A percentile compares a stretch with the other conserved stretches of the same genome.
phyloP scores from a whole-genome alignment of 345 rosid species.

The Abelmoschus esculentus region DNA sequence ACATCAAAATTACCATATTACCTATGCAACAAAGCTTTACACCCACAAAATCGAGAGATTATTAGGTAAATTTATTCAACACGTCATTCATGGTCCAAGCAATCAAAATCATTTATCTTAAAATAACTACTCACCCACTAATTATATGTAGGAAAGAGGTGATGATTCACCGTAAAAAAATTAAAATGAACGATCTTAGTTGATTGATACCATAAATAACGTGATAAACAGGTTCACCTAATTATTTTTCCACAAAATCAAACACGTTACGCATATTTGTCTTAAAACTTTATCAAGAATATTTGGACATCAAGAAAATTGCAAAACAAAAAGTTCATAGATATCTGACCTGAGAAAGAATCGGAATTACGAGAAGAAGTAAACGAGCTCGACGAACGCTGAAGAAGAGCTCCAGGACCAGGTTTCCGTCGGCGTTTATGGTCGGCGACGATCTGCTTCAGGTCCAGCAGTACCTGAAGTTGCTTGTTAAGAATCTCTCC shows the following conservation, averaged over 20 bases:
- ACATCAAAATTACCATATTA: neutral
- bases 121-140: too few relatives aligned
- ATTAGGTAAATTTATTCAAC: too few relatives aligned
- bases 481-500: conserved; percentile 72
- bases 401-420: conserved; percentile 19
- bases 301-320: neutral
- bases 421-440: conserved; percentile 40
- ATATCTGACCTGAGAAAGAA: conserved; percentile 45
- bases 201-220: too few relatives aligned
- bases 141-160: too few relatives aligned
- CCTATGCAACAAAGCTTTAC: neutral
- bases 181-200: too few relatives aligned
- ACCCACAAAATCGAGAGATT: neutral
- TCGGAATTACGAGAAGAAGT: conserved; percentile 52
- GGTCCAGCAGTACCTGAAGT: conserved; percentile 50
- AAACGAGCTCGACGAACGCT: conserved; percentile 44
- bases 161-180: too few relatives aligned
- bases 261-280: neutral
- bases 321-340: neutral
- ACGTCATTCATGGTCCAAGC: too few relatives aligned
- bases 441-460: conserved; percentile 47
- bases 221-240: too few relatives aligned
- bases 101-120: too few relatives aligned
- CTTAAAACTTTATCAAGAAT: neutral
- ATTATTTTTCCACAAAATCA: neutral